These are phyloP conservation scores for Brassica nigra DNA, from an alignment of 345 rosid genomes.

Conservation along the genomic window DNA sequence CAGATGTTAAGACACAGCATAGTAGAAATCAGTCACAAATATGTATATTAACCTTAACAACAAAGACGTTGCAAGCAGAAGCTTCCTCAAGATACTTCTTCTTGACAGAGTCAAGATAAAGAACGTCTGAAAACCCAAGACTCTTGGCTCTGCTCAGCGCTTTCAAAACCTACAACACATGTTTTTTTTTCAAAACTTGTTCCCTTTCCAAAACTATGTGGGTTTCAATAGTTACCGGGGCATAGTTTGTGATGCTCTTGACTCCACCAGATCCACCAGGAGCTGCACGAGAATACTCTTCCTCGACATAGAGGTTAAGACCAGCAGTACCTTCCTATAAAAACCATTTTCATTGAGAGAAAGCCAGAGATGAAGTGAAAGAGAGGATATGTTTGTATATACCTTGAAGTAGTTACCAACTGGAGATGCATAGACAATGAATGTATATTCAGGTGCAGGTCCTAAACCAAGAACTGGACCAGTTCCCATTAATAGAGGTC, in stretches of 20 bases:
- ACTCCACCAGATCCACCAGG: constrained; percentile 83
- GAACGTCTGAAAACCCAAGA: constrained; percentile 85
- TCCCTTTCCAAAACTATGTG: background rate
- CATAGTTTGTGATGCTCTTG: constrained; percentile 54
- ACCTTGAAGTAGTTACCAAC: constrained; percentile 49
- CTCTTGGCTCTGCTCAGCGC: constrained; percentile 86
- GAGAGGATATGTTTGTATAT: background rate
- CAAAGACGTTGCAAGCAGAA: constrained; percentile 86
- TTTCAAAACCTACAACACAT: constrained; percentile 65
- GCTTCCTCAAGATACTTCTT: constrained; percentile 88
- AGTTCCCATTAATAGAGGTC: constrained; percentile 56
- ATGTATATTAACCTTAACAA: constrained; percentile 51
- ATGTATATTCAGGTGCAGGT: constrained; percentile 56
- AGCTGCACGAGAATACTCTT: constrained; percentile 63
- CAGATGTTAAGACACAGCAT: background rate
- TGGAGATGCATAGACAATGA: constrained; percentile 52
- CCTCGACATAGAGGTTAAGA: constrained; percentile 41
- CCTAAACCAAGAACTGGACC: constrained; percentile 54
- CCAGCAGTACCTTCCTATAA: constrained; percentile 38
- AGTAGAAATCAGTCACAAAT: background rate
- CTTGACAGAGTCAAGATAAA: constrained; percentile 87
- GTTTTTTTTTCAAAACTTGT: constrained; percentile 9
- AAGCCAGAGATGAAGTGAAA: background rate
- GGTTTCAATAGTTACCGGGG: constrained; percentile 35
- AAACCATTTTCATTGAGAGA: background rate